Evolutionary conservation across 805 yeast species (phyloP), one percentile per base, ranked within the genome.

Genomic region (Jamesozyma hellenica): DNA sequence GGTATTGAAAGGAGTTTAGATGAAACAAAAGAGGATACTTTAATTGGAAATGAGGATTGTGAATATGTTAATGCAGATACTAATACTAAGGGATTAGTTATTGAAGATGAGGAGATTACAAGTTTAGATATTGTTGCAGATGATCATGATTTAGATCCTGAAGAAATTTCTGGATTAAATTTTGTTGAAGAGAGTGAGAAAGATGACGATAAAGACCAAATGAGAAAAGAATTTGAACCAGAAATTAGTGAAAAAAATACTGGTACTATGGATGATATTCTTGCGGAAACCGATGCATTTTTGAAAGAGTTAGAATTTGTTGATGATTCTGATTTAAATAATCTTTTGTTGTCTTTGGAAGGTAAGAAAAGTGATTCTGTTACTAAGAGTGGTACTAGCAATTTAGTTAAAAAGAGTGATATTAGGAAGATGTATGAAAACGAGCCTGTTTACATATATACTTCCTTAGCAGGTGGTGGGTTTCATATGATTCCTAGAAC

Each of bases 401-500:
- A 39, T 15, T 28, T 31, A 1, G 44, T 48, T 15, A 50, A 36
- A 30, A 34, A 37, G 9, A 46, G 53, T 34, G 50, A 45, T n/a
- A 49, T 46, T 11, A 46, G 47, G 16, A 42, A 44, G 13, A 41
- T 48, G 21, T 44, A 54, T 39, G 69, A 66, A 43, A 64, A 66
- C 41, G 75, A 72, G 46, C 88, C 92, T 2, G 78, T 86, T 17
- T 85, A 75, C 58, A 58, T 87, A 19, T 86, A 70, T 63, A 87
- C 96, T 0, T 88, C 96, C 0, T 66, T 86, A 33, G 90, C 95
- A 0, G 94, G 94, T 21, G 77, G 77, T 40, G 94, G 92, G 1
- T 79, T 77, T 71, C 82, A 81, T 56, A 75, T 88, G 59, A 74
- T 79, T 46, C 72, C 80, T 13, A 68, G 88, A 50, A 86, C 95